Base-by-base conservation (phyloP, 306 rosid species). In the Rosa chinensis region DNA sequence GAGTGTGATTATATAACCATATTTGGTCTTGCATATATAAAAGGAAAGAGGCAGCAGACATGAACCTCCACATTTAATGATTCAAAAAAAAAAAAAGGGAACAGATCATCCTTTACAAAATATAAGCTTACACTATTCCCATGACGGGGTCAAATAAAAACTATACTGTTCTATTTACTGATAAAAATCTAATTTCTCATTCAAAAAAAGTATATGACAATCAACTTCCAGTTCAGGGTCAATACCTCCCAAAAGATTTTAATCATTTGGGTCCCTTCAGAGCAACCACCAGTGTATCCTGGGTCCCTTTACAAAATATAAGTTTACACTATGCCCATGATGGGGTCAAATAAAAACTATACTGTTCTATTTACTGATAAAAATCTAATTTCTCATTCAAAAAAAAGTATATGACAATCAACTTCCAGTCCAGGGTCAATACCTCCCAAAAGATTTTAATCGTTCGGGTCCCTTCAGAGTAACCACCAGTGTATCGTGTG, bases 381-480 rank as follows among this genome's bases (percentile, higher is more conserved):
- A 64, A 64, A 14, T 66, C 23, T 35, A 37, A 5, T 66, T 66
- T 66, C 23, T 17, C 47, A 0, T 66, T 59, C 32, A 61, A 66
- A 14, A 16, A 66, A 62, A 55, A 20, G 12, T 55, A 55, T 55
- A 62, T 62, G 35, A 35, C 70, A 66, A 66, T 58, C 25, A 78
- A 61, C 40, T 21, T 20, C 4, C 14, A 32, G 28, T 44, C 70
- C 71, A 74, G 10, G 56, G 50, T 73, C 56, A 43, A n/a, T 95
- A 92, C 98, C 98, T 95, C 98, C 99, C 99, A 95, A 81, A 95
- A 95, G 10, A 90, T 79, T 87, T 87, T 95, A 75, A 95, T 75
- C 5, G 99, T 89, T 48, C 92, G 92, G 88, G 91, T 93, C 74
- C 98, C 91, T 50, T 90, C 97, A 66, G 87, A 89, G 85, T 90